Base-by-base conservation (phyloP, 352 stramenopile genomes). In the Phytophthora aleatoria region DNA sequence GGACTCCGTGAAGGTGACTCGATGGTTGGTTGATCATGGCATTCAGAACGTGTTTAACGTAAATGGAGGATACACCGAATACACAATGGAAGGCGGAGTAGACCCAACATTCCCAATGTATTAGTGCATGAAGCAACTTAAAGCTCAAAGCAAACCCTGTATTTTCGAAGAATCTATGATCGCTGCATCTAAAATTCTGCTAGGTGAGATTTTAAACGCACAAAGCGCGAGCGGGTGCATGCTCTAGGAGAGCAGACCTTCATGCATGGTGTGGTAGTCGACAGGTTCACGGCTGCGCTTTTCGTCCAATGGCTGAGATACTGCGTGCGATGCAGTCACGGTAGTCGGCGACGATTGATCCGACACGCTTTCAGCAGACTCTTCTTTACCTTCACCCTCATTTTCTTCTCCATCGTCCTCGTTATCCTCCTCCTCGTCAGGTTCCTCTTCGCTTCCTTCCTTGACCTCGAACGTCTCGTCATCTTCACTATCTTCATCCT, bases 91-190 rank as follows among this genome's bases (percentile, higher is more conserved):
- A 30, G 52, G 26, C 5, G 62, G 57, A 26, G 70, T 77, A 10
- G 79, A 95, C 45, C 59, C 68, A 9, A 47, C 26, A 2, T 95
- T 95, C 61, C 85, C 85, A 1, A 91, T 92, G 74, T 95, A 94
- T 62, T 95, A 71, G 68, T 42, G 26, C 48, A 38, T 24, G 15
- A 27, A 53, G 31, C 20, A 50, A 52, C 12, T 35, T 8, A 38
- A 50, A 38, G 16, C 35, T 9, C 33, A 45, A 59, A 45, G 28
- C 39, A 64, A 49, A 50, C 26, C 45, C 48, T 67, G 59, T 64
- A 69, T 64, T 70, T 53, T 69, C 15, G 33, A 59, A 51, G 35
- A 62, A 61, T 75, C 28, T 43, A 66, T 42, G 50, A 61, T 52
- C 27, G 41, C 56, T 61, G 51, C 51, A 74, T 66, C 57, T 70